phyloP scores from a whole-genome alignment of 2,329 filamentous ascomycete species.

The Fusarium sp. region DNA sequence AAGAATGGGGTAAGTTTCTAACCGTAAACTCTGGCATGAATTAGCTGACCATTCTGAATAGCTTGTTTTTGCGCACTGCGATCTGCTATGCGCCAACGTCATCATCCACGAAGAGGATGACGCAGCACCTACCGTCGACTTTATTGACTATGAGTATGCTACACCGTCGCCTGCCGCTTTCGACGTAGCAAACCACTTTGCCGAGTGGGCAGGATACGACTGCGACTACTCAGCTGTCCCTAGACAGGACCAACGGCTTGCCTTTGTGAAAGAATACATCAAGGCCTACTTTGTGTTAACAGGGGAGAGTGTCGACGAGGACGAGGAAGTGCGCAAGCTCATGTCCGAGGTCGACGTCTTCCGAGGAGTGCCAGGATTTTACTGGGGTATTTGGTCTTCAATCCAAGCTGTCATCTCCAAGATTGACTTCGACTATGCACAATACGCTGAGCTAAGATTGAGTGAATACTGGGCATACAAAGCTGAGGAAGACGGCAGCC shows the following conservation, averaged over 20 bases:
- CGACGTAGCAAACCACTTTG: slow-evolving; percentile 97
- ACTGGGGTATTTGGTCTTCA: slow-evolving; percentile 93
- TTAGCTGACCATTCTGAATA: slow-evolving; percentile 52
- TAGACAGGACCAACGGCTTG: slow-evolving; percentile 78
- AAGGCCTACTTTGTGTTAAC: slow-evolving; percentile 74
- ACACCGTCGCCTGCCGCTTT: slow-evolving; percentile 95
- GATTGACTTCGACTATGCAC: slow-evolving; percentile 97
- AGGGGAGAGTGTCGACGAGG: slow-evolving; percentile 60
- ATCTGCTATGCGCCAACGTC: slow-evolving; percentile 95
- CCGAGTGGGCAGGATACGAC: slow-evolving; percentile 97
- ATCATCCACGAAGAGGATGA: slow-evolving; percentile 73
- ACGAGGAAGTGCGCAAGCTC: slow-evolving; percentile 75
- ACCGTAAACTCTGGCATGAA: background rate
- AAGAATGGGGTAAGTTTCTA: slow-evolving; percentile 73
- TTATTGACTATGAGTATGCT: slow-evolving; percentile 99
- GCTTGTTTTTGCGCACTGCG: slow-evolving; percentile 95
- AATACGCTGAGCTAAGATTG: slow-evolving; percentile 86
- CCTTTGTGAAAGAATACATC: slow-evolving; percentile 88
- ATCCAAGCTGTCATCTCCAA: slow-evolving; percentile 95
- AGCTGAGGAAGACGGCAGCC: slow-evolving; percentile 74
- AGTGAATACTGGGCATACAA: slow-evolving; percentile 96
- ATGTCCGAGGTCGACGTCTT: slow-evolving; percentile 87
- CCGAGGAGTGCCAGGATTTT: slow-evolving; percentile 89
- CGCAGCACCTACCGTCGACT: slow-evolving; percentile 65
- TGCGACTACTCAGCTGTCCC: slow-evolving; percentile 91